Conservation (phyloP, 805 yeast species). For the Monosporozyma aquatica region DNA sequence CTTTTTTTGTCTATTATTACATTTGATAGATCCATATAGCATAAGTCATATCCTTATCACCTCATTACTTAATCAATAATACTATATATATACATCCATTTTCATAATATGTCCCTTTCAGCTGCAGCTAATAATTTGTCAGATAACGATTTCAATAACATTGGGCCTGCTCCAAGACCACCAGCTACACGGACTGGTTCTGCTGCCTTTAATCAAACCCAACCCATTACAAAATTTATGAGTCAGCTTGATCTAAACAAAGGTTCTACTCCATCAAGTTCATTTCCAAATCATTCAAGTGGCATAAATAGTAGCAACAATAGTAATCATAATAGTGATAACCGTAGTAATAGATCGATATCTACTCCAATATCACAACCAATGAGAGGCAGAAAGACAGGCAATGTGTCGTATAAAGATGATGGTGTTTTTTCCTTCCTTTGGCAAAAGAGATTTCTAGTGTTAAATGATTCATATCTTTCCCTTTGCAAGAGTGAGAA, state of each 20-base stretch:
- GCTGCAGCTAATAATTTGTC: conserved; percentile 38
- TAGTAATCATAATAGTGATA: not conserved
- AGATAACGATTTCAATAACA: conserved; percentile 41
- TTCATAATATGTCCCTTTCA: conserved; percentile 41
- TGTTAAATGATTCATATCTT: conserved; percentile 63
- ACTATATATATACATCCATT: no score
- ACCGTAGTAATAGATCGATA: conserved; percentile 6
- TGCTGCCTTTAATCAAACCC: conserved; percentile 29
- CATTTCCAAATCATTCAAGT: not conserved
- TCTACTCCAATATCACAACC: conserved; percentile 12
- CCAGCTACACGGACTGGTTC: conserved; percentile 25
- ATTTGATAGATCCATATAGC: not conserved
- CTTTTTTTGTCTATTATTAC: not conserved
- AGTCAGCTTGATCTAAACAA: conserved; percentile 25
- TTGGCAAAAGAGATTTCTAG: conserved; percentile 86
- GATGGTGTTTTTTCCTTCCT: conserved; percentile 83
- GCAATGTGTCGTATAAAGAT: conserved; percentile 89
- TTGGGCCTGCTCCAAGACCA: conserved; percentile 50
- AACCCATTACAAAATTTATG: conserved; percentile 30
- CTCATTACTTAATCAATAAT: no score
- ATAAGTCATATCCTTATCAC: not conserved
- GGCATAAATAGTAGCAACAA: not conserved
- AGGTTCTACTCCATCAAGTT: conserved; percentile 4
- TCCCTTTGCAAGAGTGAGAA: conserved; percentile 65
- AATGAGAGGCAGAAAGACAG: conserved; percentile 30